A percentile compares a stretch with the other conserved stretches of the same genome.
Conservation (phyloP, 805 yeast genomes). For the Saccharomycopsis malanga region DNA sequence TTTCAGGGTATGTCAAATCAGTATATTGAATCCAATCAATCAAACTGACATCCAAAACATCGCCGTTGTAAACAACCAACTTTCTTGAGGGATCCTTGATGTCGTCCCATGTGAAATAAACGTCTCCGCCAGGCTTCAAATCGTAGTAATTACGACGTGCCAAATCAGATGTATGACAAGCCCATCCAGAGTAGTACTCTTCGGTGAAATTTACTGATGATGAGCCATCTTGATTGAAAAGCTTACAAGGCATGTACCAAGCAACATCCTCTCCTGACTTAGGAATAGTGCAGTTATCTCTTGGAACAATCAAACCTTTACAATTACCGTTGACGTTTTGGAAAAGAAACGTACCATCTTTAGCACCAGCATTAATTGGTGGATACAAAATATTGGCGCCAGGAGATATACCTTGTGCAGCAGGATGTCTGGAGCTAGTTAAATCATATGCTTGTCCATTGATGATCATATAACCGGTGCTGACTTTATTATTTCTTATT, state of each 20-base stretch:
- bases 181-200: constrained; percentile 74
- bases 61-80: constrained; percentile 82
- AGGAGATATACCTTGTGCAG: constrained; percentile 65
- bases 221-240: constrained; percentile 65
- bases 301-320: constrained; percentile 66
- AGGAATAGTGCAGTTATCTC: constrained; percentile 66
- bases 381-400: constrained; percentile 75
- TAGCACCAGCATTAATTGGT: constrained; percentile 82
- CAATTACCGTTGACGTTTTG: constrained; percentile 93
- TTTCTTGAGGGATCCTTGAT: constrained; percentile 61
- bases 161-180: constrained; percentile 71
- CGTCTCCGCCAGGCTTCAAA: constrained; percentile 58
- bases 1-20: constrained; percentile 64
- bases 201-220: constrained; percentile 53
- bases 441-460: constrained; percentile 78
- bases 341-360: constrained; percentile 75
- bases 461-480: constrained; percentile 56
- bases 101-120: constrained; percentile 88
- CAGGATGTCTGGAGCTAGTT: constrained; percentile 68
- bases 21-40: constrained; percentile 66
- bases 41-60: constrained; percentile 74
- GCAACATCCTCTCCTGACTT: constrained; percentile 58
- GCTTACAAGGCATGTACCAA: constrained; percentile 94
- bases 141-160: constrained; percentile 67
- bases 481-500: constrained; percentile 53